phyloP scores from a whole-genome alignment of 2,329 filamentous ascomycete genomes.

The Penicillium digitatum region DNA sequence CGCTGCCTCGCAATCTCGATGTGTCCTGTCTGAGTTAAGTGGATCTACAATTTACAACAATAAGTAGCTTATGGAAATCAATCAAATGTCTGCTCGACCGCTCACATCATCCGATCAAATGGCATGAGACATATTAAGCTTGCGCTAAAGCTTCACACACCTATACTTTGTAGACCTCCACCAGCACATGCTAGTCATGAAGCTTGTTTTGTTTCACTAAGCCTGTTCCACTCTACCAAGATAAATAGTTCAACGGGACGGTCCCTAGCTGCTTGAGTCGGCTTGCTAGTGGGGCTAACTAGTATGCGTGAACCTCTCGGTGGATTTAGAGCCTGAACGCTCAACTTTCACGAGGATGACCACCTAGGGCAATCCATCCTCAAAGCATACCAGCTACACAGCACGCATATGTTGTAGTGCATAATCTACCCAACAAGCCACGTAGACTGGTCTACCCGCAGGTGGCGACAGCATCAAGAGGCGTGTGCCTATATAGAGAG shows the following conservation, averaged over 20 bases:
- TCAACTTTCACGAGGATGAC: too few species aligned
- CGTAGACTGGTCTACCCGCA: not conserved
- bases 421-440: not conserved
- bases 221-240: not conserved
- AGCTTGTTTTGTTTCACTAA: not conserved
- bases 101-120: not conserved
- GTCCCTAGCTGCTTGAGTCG: not conserved
- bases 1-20: not conserved
- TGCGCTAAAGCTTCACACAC: not conserved
- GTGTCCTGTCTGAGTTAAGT: not conserved
- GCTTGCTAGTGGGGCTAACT: not conserved
- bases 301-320: not conserved
- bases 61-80: not conserved
- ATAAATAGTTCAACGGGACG: not conserved
- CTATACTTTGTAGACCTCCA: not conserved
- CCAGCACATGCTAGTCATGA: not conserved
- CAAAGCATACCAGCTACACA: not conserved
- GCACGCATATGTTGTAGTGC: not conserved
- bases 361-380: not conserved
- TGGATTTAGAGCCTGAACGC: too few species aligned
- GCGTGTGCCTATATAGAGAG: not conserved
- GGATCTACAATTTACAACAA: too few species aligned
- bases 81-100: not conserved
- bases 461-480: not conserved
- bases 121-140: not conserved